A percentile compares a stretch with the other conserved stretches of the same genome.
Conservation (phyloP, 2,329 filamentous ascomycete genomes). For the Cordyceps cateniannulata region DNA sequence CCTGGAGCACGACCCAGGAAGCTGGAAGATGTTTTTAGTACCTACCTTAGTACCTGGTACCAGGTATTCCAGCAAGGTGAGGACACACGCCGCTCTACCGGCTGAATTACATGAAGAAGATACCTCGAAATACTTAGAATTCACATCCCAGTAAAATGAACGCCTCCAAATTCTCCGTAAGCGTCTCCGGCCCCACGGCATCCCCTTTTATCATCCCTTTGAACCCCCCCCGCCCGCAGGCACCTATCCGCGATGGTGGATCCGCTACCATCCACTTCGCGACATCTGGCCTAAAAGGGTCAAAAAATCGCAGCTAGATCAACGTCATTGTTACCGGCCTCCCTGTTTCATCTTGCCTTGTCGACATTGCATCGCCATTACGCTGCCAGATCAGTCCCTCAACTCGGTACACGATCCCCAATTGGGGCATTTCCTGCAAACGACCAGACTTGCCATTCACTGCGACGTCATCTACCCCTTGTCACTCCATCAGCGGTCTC, state of each 20-base stretch:
- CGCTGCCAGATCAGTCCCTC: no score
- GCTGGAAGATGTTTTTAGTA: not conserved
- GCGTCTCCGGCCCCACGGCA: not conserved
- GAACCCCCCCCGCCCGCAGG: not conserved
- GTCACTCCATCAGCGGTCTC: no score
- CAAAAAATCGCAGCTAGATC: conserved; percentile 2
- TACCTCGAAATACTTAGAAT: not conserved
- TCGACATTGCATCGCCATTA: not conserved
- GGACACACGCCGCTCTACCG: not conserved
- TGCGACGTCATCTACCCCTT: not conserved
- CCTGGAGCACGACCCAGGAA: not conserved
- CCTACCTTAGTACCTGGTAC: no score
- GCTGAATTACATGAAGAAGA: not conserved
- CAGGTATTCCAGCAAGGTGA: not conserved
- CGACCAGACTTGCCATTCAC: not conserved
- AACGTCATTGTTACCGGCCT: conserved; percentile 7
- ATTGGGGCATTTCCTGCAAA: not conserved
- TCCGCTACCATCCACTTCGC: conserved; percentile 4
- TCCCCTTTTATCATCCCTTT: not conserved
- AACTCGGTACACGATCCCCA: not conserved
- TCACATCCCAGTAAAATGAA: not conserved
- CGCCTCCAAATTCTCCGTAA: not conserved
- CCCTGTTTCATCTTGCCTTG: not conserved
- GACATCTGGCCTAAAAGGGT: conserved; percentile 13
- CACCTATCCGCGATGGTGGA: not conserved